Conservation (phyloP, 495 filamentous ascomycete genomes). For the Endocarpon pusillum region DNA sequence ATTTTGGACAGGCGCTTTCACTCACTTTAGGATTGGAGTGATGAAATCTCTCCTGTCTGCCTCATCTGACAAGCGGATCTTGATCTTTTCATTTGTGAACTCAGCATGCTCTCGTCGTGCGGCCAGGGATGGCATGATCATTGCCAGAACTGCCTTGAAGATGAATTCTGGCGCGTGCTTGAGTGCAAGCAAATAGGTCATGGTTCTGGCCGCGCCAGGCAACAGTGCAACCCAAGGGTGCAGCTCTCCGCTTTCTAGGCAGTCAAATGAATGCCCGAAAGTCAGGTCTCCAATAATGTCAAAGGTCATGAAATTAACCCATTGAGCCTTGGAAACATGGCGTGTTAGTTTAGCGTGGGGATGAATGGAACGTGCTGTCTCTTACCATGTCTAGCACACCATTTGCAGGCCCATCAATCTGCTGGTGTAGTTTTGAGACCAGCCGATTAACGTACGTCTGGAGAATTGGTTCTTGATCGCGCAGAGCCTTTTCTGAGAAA, state of each 20-base stretch:
- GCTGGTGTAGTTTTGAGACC: conserved; percentile 15
- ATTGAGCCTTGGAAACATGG: conserved; percentile 17
- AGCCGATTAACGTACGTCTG: conserved; percentile 23
- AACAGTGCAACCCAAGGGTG: conserved; percentile 26
- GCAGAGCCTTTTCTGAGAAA: conserved; percentile 32
- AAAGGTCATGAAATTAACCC: conserved; percentile 20
- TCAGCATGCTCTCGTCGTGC: conserved; percentile 4
- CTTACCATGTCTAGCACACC: neutral
- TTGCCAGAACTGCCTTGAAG: neutral
- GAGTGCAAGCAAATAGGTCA: conserved; percentile 5
- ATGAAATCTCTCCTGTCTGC: conserved; percentile 10
- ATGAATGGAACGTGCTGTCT: no score
- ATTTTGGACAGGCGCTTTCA: conserved; percentile 4
- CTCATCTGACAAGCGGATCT: conserved; percentile 14
- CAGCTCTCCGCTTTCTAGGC: conserved; percentile 25
- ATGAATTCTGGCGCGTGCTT: conserved; percentile 2
- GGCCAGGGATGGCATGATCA: neutral
- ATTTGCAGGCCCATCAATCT: neutral
- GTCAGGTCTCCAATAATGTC: conserved; percentile 22
- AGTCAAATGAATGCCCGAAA: conserved; percentile 31
- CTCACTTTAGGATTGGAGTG: conserved; percentile 5
- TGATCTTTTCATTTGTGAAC: conserved; percentile 13
- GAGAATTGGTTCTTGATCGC: conserved; percentile 25
- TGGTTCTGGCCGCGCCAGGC: conserved; percentile 7
- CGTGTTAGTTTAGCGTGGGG: no score